Base-by-base conservation (phyloP, 2,329 filamentous ascomycete species). In the Paraphaeosphaeria minitans region DNA sequence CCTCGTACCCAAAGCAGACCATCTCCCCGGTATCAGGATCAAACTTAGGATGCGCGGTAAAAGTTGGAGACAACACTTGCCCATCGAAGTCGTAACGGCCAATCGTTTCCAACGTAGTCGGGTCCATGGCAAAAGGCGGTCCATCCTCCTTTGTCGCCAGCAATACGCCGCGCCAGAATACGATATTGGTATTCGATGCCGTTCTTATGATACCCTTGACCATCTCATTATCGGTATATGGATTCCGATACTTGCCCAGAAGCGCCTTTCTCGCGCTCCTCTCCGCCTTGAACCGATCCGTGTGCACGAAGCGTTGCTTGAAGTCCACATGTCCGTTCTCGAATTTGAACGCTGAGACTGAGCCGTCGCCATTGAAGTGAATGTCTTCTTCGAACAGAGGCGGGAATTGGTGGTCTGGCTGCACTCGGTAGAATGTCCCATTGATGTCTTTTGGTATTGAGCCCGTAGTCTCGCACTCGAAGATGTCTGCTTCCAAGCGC, bases 111-210 rank as follows among this genome's bases (percentile, higher is more conserved):
- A 81, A 66, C 0, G 78, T 79, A 12, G 72, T 64, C 0, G 79
- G 78, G 56, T 80, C 72, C 59, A 79, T 71, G 1, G 74, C 75
- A 33, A 79, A 80, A 0, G 76, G 76, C 6, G 75, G 67, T 0
- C 72, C 76, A 33, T 74, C 71, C 61, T 84, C 80, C 64, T 87
- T 87, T 53, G 76, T 78, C 0, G 84, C 84, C 4, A 87, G 75
- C 57, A 87, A 65, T 48, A 83, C 79, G 0, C 84, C 84, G 8
- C 83, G 75, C 81, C 83, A 87, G 65, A 83, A 85, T 1, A 84
- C 76, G n/a, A 87, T 75, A 57, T 88, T 87, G 1, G 85, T 87
- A 62, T 88, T 87, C 3, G 82, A 80, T 0, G 84, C 83, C 0
- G 83, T 86, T 22, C 84, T 75, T 42, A 87, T 83, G 5, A 85